These are phyloP conservation scores for Leucosporidium yakuticum DNA, from an alignment of 768 basidiomycete species.

Conservation along the genomic window DNA sequence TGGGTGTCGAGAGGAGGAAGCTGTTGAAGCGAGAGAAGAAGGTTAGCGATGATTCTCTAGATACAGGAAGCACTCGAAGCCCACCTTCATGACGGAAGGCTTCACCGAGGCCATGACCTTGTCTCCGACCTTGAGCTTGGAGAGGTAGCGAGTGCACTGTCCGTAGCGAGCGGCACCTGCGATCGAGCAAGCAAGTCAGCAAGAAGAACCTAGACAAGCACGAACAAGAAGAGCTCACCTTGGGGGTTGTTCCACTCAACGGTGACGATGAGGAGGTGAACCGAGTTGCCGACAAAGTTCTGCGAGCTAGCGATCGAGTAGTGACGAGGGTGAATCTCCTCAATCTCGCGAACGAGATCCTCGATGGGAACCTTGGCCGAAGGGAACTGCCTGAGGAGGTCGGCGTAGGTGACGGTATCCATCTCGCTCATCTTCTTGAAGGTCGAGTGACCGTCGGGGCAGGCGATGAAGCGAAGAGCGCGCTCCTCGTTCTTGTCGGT, in stretches of 20 bases:
- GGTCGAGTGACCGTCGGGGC: slow-evolving; percentile 79
- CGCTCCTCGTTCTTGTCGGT: slow-evolving; percentile 60
- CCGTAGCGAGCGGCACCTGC: slow-evolving; percentile 73
- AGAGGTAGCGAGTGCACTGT: slow-evolving; percentile 93
- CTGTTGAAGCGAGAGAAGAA: slow-evolving; percentile 44
- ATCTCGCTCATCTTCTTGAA: slow-evolving; percentile 95
- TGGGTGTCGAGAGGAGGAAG: slow-evolving; percentile 75
- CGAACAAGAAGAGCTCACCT: slow-evolving; percentile 52
- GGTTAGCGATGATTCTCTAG: slow-evolving; percentile 21
- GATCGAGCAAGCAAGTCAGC: background rate
- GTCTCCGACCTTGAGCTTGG: slow-evolving; percentile 71
- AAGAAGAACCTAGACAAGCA: background rate
- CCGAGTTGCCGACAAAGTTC: slow-evolving; percentile 86
- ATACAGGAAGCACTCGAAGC: slow-evolving; percentile 28
- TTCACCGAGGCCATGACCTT: slow-evolving; percentile 97
- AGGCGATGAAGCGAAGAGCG: slow-evolving; percentile 82
- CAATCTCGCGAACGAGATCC: slow-evolving; percentile 66
- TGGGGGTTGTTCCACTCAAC: slow-evolving; percentile 85
- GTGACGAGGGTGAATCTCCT: slow-evolving; percentile 94
- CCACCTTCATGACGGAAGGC: slow-evolving; percentile 97
- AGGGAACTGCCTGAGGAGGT: slow-evolving; percentile 67
- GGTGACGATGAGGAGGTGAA: slow-evolving; percentile 90
- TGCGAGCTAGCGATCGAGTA: slow-evolving; percentile 97
- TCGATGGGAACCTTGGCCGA: slow-evolving; percentile 63
- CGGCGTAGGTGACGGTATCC: slow-evolving; percentile 89